Base-by-base conservation (phyloP, 2,329 filamentous ascomycete species). In the Raffaelea albimanens region DNA sequence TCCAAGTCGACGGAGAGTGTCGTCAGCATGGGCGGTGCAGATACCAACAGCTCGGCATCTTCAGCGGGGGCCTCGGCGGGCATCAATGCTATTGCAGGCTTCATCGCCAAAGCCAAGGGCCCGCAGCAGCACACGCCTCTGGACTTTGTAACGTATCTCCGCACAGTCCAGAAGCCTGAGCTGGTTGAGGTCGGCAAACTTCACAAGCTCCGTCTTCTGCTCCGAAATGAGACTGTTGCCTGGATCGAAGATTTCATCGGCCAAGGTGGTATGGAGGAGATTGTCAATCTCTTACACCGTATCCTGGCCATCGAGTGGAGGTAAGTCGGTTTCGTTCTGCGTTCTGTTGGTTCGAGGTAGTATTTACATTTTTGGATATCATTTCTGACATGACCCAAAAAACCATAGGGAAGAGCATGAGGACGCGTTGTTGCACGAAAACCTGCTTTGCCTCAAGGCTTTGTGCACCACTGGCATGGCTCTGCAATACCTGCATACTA, bases 251-350 rank as follows among this genome's bases (percentile, higher is more conserved):
- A 82, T 13, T 98, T 97, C 62, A 87, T 97, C 56, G 76, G 81
- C 38, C 82, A 90, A 53, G 89, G 87, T 16, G 93, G 93, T 19
- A 95, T 97, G 89, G 79, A 85, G 55, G 88, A 96, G 63, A 86
- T 97, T 53, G 85, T 96, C 33, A 80, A 78, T 36, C 69, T 97
- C 47, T 72, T 97, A 43, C 84, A 95, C 63, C 80, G 91, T n/a
- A 95, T 91, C 57, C 89, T 96, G 77, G 85, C 85, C 45, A 83
- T 98, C 31, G 93, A 97, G 64, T 98, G 93, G 91, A 87, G 90
- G 85, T 89, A 67, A 63, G 81, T 67, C 20, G 33, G 20, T 19
- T 13, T 13, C 25, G 13, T 9, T 19, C 4, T n/a, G n/a, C 8
- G 16, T 14, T 14, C 18, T 20, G 11, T 20, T 40, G 23, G 20